Percentiles rank a stretch among this genome's conserved stretches.
phyloP scores from a whole-genome alignment of 2,329 filamentous ascomycete genomes.

The Didymella sp. region DNA sequence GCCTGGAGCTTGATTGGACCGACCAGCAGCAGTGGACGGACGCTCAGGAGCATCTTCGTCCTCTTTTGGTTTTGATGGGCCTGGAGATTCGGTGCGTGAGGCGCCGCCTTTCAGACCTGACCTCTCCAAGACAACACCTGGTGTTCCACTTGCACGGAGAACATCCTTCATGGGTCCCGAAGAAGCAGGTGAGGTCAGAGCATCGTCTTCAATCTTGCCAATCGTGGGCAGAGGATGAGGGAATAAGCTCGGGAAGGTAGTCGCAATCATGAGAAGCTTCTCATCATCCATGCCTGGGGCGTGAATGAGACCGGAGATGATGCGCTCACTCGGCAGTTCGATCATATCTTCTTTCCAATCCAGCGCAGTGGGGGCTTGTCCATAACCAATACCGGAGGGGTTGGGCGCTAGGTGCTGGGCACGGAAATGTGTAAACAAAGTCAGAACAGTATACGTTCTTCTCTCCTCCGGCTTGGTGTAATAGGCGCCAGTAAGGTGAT shows the following conservation, averaged over 20 bases:
- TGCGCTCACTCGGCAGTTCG: conserved; percentile 61
- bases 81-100: conserved; percentile 41
- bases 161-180: conserved; percentile 42
- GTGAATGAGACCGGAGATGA: conserved; percentile 58
- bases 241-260: conserved; percentile 58
- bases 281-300: conserved; percentile 64
- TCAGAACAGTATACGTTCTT: conserved; percentile 56
- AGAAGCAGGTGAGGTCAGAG: conserved; percentile 35
- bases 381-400: conserved; percentile 31
- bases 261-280: conserved; percentile 60
- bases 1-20: conserved; percentile 25
- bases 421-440: conserved; percentile 66
- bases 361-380: conserved; percentile 34
- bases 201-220: conserved; percentile 45
- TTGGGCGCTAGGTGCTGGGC: conserved; percentile 59
- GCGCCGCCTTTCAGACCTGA: conserved; percentile 30
- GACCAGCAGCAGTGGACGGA: conserved; percentile 39
- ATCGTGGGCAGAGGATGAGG: conserved; percentile 54
- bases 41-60: conserved; percentile 59
- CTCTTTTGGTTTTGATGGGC: conserved; percentile 47
- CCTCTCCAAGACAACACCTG: conserved; percentile 29
- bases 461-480: conserved; percentile 49
- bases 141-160: conserved; percentile 23
- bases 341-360: conserved; percentile 70
- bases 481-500: conserved; percentile 38